These are phyloP conservation scores for Gyrodon lividus DNA, from an alignment of 768 basidiomycete species.

Conservation along the genomic window DNA sequence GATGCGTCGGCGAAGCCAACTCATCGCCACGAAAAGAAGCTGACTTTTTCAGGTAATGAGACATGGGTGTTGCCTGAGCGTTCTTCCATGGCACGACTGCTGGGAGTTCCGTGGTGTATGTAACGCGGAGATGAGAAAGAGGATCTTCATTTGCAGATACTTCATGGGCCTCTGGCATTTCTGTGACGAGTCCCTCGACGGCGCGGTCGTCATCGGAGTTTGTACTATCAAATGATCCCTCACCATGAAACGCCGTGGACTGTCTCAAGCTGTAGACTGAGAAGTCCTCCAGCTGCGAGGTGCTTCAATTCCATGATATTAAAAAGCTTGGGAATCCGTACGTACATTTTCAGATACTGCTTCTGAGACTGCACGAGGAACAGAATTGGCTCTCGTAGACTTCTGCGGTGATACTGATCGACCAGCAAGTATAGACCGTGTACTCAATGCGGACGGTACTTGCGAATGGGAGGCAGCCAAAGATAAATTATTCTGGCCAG, in stretches of 20 bases:
- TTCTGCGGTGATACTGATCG: constrained; percentile 36
- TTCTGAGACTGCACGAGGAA: constrained; percentile 24
- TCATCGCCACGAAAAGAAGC: constrained; percentile 39
- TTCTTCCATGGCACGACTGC: constrained; percentile 35
- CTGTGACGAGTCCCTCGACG: constrained; percentile 33
- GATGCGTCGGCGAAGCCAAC: constrained; percentile 45
- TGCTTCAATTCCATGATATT: constrained; percentile 29
- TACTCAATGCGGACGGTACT: constrained; percentile 26
- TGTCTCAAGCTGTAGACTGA: constrained; percentile 24
- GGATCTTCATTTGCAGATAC: constrained; percentile 30
- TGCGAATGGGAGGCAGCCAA: constrained; percentile 26
- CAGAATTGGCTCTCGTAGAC: constrained; percentile 19
- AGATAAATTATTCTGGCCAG: constrained; percentile 33
- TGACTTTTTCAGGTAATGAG: constrained; percentile 39
- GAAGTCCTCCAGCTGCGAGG: constrained; percentile 31
- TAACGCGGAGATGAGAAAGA: constrained; percentile 37
- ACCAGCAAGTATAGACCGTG: constrained; percentile 31
- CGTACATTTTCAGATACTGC: constrained; percentile 30
- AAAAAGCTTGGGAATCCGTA: constrained; percentile 27
- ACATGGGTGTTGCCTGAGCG: constrained; percentile 33
- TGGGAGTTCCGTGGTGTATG: constrained; percentile 35
- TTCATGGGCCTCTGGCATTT: constrained; percentile 32
- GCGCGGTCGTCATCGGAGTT: constrained; percentile 38
- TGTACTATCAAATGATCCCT: constrained; percentile 33
- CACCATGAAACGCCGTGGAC: constrained; percentile 26